Conservation (phyloP, 192 early-diverging fungal genomes). For the Coemansia sp. region DNA sequence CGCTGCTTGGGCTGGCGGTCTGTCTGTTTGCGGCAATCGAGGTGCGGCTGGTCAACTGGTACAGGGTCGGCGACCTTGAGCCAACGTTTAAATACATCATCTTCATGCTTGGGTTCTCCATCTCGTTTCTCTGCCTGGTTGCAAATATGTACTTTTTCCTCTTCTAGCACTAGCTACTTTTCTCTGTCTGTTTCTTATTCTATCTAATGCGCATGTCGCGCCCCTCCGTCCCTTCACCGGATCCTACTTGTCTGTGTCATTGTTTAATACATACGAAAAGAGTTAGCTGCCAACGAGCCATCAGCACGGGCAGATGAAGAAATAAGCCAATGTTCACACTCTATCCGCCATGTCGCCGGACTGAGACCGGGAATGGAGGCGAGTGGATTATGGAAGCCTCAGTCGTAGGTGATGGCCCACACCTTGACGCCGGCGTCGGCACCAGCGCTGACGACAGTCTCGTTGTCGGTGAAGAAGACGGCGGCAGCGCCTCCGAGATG, state of each 20-base stretch:
- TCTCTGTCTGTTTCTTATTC: background rate
- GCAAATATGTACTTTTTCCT: conserved; percentile 56
- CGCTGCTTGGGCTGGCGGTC: conserved; percentile 32
- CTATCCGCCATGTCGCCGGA: no score
- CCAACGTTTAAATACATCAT: conserved; percentile 52
- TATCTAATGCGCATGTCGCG: no score
- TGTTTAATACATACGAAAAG: no score
- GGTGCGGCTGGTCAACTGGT: conserved; percentile 56
- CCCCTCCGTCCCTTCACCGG: no score
- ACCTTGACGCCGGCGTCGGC: conserved; percentile 82
- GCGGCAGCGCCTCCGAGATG: conserved; percentile 80
- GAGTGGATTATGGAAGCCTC: background rate
- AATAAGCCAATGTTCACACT: no score
- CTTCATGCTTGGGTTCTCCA: conserved; percentile 25
- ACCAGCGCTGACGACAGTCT: conserved; percentile 72
- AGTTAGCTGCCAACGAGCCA: no score
- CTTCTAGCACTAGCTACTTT: conserved; percentile 1
- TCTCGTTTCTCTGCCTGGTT: conserved; percentile 38
- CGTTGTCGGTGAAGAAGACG: conserved; percentile 67
- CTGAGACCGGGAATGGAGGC: no score
- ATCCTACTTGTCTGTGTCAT: no score
- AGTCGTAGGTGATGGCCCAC: conserved; percentile 50
- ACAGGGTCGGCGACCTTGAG: conserved; percentile 59
- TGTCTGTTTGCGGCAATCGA: conserved; percentile 37
- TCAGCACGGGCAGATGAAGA: no score